Conservation (phyloP, 768 basidiomycete species). For the Megacollybia marginata region DNA sequence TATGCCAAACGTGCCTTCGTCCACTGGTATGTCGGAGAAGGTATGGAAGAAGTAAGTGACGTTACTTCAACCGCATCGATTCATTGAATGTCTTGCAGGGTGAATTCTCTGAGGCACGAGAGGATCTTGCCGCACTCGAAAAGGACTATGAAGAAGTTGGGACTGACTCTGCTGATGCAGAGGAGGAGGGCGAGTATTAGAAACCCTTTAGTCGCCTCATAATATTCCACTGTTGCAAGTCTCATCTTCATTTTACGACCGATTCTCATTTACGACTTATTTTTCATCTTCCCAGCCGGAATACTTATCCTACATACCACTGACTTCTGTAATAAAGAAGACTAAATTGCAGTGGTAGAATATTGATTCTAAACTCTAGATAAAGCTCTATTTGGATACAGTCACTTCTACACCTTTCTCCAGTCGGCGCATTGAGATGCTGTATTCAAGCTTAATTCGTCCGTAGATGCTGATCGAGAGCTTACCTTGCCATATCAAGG, state of each 20-base stretch:
- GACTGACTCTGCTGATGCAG: constrained; percentile 39
- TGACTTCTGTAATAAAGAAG: too few relatives aligned
- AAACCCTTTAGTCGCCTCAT: background rate
- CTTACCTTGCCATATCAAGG: constrained; percentile 59
- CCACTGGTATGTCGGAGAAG: constrained; percentile 67
- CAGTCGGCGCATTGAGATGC: constrained; percentile 5
- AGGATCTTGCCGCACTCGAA: constrained; percentile 99
- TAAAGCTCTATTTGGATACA: constrained; percentile 23
- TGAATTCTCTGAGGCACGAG: constrained; percentile 97
- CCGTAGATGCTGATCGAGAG: background rate
- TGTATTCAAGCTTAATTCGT: background rate
- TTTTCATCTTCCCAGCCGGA: too few relatives aligned
- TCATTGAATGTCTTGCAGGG: constrained; percentile 37
- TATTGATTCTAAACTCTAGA: too few relatives aligned
- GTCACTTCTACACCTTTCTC: constrained; percentile 39
- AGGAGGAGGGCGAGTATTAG: constrained; percentile 34
- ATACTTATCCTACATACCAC: too few relatives aligned
- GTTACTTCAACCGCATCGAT: background rate
- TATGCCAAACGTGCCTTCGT: constrained; percentile 86
- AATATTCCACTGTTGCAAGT: constrained; percentile 1
- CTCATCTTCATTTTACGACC: background rate
- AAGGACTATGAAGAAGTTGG: constrained; percentile 92
- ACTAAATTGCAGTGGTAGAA: too few relatives aligned
- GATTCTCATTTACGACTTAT: background rate
- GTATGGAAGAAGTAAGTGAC: constrained; percentile 54